Evolutionary conservation across 805 yeast species (phyloP).

Genomic region (Sugiyamaella mastotermitis): DNA sequence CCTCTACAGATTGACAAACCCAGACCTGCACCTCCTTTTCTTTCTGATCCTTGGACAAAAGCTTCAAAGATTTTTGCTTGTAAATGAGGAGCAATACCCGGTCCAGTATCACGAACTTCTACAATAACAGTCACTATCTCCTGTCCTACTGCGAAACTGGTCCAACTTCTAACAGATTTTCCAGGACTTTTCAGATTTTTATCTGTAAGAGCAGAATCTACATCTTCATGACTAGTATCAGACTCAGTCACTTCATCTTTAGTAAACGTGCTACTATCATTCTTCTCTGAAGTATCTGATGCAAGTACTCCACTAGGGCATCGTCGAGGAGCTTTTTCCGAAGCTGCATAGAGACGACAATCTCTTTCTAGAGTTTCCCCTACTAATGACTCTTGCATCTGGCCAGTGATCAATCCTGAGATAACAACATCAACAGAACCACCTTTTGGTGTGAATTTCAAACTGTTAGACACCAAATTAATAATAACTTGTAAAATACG

Average conservation of each 20-base stretch:
- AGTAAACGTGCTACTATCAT: neutral
- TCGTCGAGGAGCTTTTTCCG: neutral
- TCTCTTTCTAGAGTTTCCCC: neutral
- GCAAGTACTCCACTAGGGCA: neutral
- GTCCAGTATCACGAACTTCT: constrained; percentile 84
- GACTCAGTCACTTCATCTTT: neutral
- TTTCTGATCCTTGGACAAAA: constrained; percentile 91
- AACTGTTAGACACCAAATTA: constrained; percentile 83
- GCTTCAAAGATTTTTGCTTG: constrained; percentile 91
- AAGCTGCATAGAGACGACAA: constrained; percentile 47
- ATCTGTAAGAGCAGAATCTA: neutral
- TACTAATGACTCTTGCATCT: constrained; percentile 3
- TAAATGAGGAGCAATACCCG: constrained; percentile 80
- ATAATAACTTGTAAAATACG: constrained; percentile 83
- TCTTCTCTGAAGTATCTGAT: neutral
- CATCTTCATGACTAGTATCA: neutral
- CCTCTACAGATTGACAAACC: constrained; percentile 89
- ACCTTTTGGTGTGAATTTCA: constrained; percentile 78
- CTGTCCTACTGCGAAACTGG: no score
- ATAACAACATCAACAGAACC: constrained; percentile 23
- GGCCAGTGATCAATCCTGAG: constrained; percentile 5
- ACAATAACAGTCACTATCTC: constrained; percentile 39
- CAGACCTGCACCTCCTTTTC: constrained; percentile 93
- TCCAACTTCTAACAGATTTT: no score
- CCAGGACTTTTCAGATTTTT: neutral